Percentiles rank a stretch among this genome's conserved stretches.
Conservation (phyloP, 768 basidiomycete species). For the Lentinula lateritia region DNA sequence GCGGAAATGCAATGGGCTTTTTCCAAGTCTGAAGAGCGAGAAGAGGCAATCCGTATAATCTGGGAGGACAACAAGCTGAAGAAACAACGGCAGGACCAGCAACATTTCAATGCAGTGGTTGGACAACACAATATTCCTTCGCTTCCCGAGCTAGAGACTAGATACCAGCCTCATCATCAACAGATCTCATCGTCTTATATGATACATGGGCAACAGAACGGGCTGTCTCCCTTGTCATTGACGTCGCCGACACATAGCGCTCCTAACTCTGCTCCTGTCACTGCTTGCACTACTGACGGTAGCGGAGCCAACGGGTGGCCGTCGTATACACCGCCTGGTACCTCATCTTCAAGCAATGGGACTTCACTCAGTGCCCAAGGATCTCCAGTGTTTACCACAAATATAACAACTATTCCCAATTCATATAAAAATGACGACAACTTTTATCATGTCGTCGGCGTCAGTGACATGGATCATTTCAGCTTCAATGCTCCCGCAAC, state of each 20-base stretch:
- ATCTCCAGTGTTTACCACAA: constrained; percentile 36
- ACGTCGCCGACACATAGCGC: constrained; percentile 12
- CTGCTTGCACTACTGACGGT: constrained; percentile 44
- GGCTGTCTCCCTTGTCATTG: background rate
- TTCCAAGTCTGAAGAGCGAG: constrained; percentile 68
- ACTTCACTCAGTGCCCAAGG: constrained; percentile 33
- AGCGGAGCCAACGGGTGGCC: constrained; percentile 49
- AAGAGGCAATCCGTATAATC: constrained; percentile 51
- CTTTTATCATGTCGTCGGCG: constrained; percentile 30
- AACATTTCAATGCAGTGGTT: background rate
- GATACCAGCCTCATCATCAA: constrained; percentile 17
- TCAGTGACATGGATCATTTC: constrained; percentile 45
- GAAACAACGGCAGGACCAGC: constrained; percentile 14
- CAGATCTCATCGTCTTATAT: constrained; percentile 7
- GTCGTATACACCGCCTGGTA: constrained; percentile 58
- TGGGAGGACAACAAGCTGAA: constrained; percentile 41
- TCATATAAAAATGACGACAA: constrained; percentile 31
- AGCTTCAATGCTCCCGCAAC: constrained; percentile 34
- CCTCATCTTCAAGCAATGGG: constrained; percentile 44
- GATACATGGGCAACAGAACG: constrained; percentile 16
- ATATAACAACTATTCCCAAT: constrained; percentile 18
- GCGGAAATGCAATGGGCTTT: constrained; percentile 78
- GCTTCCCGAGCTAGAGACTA: background rate
- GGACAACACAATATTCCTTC: background rate
- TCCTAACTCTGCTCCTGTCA: constrained; percentile 46